Conservation (phyloP, 2,329 filamentous ascomycete species). For the Ampelomyces quisqualis region DNA sequence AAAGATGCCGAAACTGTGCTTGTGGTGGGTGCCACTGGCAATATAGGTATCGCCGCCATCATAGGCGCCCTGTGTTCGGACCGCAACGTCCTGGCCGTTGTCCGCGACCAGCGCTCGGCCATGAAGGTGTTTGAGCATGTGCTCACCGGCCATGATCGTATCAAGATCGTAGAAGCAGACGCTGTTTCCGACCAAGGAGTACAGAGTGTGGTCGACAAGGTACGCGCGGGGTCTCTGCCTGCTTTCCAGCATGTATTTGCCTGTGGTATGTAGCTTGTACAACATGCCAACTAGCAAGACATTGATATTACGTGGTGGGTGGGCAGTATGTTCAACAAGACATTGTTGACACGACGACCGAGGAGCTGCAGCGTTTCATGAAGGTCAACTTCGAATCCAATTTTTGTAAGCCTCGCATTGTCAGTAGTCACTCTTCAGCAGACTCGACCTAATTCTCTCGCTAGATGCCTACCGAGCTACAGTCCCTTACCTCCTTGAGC, state of each 20-base stretch:
- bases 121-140: slow-evolving; percentile 1
- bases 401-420: background rate
- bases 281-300: background rate
- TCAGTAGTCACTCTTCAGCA: background rate
- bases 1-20: too few species aligned
- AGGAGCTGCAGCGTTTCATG: background rate
- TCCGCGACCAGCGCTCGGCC: slow-evolving; percentile 4
- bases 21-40: slow-evolving; percentile 3
- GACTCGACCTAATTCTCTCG: background rate
- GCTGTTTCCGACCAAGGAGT: slow-evolving; percentile 2
- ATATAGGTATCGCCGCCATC: slow-evolving; percentile 3
- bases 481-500: background rate
- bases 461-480: background rate
- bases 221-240: slow-evolving; percentile 1
- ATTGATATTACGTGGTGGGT: background rate
- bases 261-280: background rate
- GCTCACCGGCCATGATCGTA: background rate
- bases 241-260: slow-evolving; percentile 6
- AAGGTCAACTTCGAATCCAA: background rate
- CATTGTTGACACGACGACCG: background rate
- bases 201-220: slow-evolving; percentile 3
- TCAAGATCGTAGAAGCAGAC: slow-evolving; percentile 3
- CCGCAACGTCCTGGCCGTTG: slow-evolving; percentile 2
- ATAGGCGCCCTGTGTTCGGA: slow-evolving; percentile 1
- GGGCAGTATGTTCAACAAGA: background rate